These are phyloP conservation scores for Penicillium ochrochloron DNA, from an alignment of 495 filamentous ascomycete genomes.

Conservation along the genomic window DNA sequence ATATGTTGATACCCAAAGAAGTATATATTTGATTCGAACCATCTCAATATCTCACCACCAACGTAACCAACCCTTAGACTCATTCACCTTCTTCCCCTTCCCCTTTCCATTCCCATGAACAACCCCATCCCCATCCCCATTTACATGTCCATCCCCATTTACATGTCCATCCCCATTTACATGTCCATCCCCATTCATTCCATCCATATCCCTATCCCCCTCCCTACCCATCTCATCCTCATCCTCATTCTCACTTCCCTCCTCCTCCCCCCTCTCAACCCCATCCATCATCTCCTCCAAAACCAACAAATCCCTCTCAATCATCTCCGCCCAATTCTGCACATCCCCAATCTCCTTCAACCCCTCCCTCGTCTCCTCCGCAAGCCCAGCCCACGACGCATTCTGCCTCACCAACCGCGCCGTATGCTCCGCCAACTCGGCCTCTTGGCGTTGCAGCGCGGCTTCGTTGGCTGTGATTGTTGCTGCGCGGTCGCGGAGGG, in stretches of 20 bases:
- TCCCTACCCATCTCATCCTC: background rate
- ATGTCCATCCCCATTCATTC: constrained; percentile 12
- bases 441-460: constrained; percentile 73
- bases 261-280: constrained; percentile 50
- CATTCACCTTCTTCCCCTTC: constrained; percentile 19
- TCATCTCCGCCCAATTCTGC: constrained; percentile 97
- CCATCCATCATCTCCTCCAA: constrained; percentile 84
- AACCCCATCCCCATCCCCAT: no score
- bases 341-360: constrained; percentile 94
- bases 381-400: constrained; percentile 69
- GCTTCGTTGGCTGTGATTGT: constrained; percentile 74
- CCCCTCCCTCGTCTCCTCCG: constrained; percentile 67
- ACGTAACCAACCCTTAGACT: constrained; percentile 34
- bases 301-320: constrained; percentile 87
- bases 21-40: background rate
- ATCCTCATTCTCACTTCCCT: constrained; percentile 18
- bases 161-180: constrained; percentile 6
- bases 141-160: background rate
- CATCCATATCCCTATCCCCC: constrained; percentile 10
- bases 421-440: constrained; percentile 66
- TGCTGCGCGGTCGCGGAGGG: constrained; percentile 73
- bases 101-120: constrained; percentile 11
- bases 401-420: constrained; percentile 71
- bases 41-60: constrained; percentile 36
- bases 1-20: constrained; percentile 5